Percentiles rank a stretch among this genome's conserved stretches.
Evolutionary conservation across 164 flowering plant species (phyloP).

Genomic region (Nelumbo lutea): DNA sequence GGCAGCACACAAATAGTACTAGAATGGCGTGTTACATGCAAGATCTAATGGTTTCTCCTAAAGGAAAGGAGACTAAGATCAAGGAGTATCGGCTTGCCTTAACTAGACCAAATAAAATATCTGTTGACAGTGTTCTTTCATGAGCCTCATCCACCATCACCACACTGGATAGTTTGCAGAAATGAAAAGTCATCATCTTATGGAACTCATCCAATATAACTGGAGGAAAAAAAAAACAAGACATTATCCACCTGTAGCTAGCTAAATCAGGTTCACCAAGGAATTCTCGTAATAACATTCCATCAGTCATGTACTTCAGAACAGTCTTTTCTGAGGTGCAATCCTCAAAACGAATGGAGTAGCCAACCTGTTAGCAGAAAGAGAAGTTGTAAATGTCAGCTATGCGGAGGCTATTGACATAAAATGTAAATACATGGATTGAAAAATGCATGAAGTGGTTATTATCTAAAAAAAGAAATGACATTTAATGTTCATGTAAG

Average conservation of each 20-base stretch:
- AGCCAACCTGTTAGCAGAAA: conserved; percentile 66
- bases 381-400: background rate
- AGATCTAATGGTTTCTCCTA: too few relatives aligned
- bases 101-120: conserved; percentile 87
- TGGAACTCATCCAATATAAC: background rate
- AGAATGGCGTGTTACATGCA: background rate
- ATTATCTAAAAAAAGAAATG: background rate
- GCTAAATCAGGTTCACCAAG: conserved; percentile 95
- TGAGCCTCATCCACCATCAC: conserved; percentile 99
- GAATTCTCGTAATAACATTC: conserved; percentile 90
- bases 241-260: conserved; percentile 60
- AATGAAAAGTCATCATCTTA: conserved; percentile 2
- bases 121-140: conserved; percentile 94
- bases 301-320: conserved; percentile 97
- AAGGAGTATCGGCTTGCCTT: conserved; percentile 45
- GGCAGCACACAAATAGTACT: too few relatives aligned
- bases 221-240: background rate
- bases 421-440: background rate
- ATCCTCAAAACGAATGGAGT: conserved; percentile 97
- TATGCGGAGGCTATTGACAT: background rate
- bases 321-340: conserved; percentile 94
- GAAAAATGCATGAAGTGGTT: background rate
- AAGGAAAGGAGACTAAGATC: background rate
- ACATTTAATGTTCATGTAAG: background rate
- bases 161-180: conserved; percentile 48